phyloP scores from a whole-genome alignment of 192 early-diverging fungal genomes.

The Umbelopsis ramanniana region DNA sequence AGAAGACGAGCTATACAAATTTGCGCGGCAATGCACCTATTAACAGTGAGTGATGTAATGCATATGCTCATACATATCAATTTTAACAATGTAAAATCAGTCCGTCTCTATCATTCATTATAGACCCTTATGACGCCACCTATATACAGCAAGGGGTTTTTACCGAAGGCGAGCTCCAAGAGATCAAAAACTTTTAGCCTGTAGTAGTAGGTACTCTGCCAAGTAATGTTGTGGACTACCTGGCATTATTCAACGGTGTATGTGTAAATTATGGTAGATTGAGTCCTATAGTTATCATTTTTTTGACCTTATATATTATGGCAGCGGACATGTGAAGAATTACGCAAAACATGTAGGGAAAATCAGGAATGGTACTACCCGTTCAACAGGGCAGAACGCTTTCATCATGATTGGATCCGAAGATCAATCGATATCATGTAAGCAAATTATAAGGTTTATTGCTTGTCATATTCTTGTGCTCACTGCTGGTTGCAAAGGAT shows the following conservation, averaged over 20 bases:
- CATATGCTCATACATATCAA: no score
- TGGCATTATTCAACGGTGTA: slow-evolving; percentile 25
- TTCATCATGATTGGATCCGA: slow-evolving; percentile 33
- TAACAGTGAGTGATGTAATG: slow-evolving; percentile 26
- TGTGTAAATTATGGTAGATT: background rate
- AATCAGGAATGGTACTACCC: background rate
- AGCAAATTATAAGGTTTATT: slow-evolving; percentile 15
- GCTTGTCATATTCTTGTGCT: slow-evolving; percentile 9
- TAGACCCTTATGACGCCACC: no score
- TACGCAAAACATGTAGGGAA: slow-evolving; percentile 23
- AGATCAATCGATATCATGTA: slow-evolving; percentile 32
- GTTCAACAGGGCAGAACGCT: slow-evolving; percentile 17
- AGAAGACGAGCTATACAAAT: no score
- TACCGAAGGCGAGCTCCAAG: background rate
- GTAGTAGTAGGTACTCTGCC: slow-evolving; percentile 10
- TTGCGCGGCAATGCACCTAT: slow-evolving; percentile 23
- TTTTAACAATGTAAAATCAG: no score
- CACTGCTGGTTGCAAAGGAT: slow-evolving; percentile 8
- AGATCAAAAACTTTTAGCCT: slow-evolving; percentile 27
- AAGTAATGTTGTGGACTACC: slow-evolving; percentile 16
- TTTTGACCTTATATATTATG: slow-evolving; percentile 21
- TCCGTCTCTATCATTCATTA: no score
- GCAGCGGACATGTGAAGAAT: slow-evolving; percentile 20
- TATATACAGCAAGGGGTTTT: no score
- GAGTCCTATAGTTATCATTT: no score